Conservation (phyloP, 306 rosid species). For the Neltuma alba region DNA sequence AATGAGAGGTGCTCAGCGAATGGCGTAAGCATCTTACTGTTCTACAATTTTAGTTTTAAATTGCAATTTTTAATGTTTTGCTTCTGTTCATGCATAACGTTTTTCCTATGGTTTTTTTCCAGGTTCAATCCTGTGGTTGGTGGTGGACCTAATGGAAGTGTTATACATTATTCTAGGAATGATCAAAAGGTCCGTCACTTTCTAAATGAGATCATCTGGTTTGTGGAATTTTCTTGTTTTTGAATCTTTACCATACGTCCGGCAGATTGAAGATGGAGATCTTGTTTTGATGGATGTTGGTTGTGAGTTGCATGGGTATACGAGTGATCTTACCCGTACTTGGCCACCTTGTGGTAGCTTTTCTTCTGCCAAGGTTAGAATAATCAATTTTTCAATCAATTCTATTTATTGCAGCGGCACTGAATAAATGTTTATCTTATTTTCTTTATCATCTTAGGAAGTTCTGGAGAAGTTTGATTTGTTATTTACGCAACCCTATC, state of each 20-base stretch:
- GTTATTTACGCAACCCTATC: not conserved
- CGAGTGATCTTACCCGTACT: slow-evolving; percentile 93
- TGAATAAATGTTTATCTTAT: slow-evolving; percentile 9
- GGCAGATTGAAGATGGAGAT: slow-evolving; percentile 82
- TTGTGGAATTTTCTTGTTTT: slow-evolving; percentile 18
- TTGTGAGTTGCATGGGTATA: slow-evolving; percentile 91
- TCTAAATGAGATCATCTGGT: slow-evolving; percentile 23
- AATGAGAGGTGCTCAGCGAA: slow-evolving; percentile 91
- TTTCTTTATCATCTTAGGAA: not conserved
- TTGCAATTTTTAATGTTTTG: slow-evolving; percentile 22
- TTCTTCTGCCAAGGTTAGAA: slow-evolving; percentile 76
- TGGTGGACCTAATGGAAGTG: slow-evolving; percentile 89
- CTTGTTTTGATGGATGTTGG: slow-evolving; percentile 98
- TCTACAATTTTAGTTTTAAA: slow-evolving; percentile 23
- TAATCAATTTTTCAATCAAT: slow-evolving; percentile 24
- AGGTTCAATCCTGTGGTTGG: slow-evolving; percentile 97
- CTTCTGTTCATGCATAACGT: slow-evolving; percentile 22
- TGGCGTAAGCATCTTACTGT: slow-evolving; percentile 74
- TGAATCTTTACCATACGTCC: slow-evolving; percentile 35
- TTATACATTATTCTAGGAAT: slow-evolving; percentile 90
- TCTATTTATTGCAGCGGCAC: slow-evolving; percentile 15
- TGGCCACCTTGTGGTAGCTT: slow-evolving; percentile 97
- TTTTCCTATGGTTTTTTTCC: slow-evolving; percentile 34
- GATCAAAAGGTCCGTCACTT: slow-evolving; percentile 75
- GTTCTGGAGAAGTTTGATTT: slow-evolving; percentile 6